A percentile compares a stretch with the other conserved stretches of the same genome.
Conservation (phyloP, 2,329 filamentous ascomycete genomes). For the Trichoderma semiorbis region DNA sequence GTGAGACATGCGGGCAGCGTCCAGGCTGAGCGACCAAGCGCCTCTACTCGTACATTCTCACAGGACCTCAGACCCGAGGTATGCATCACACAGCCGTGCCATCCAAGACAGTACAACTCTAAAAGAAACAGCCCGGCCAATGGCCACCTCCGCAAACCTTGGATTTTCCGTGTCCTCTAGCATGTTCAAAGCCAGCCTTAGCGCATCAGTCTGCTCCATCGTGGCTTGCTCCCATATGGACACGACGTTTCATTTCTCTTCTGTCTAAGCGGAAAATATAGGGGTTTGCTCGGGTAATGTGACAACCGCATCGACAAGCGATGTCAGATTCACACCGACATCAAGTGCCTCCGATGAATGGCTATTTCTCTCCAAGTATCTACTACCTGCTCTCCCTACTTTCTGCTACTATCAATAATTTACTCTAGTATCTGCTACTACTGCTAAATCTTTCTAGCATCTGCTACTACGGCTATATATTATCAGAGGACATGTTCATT, state of each 20-base stretch:
- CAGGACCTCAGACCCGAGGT: slow-evolving; percentile 12
- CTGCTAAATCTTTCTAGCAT: no score
- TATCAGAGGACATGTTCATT: not conserved
- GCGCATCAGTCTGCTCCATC: not conserved
- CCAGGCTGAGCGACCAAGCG: slow-evolving; percentile 2
- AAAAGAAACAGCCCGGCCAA: not conserved
- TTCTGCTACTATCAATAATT: no score
- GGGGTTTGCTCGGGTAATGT: not conserved
- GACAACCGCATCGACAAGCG: not conserved
- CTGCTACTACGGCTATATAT: no score
- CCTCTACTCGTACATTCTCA: not conserved
- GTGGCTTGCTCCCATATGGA: not conserved
- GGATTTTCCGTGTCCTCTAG: not conserved
- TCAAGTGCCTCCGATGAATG: not conserved
- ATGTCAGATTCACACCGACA: not conserved
- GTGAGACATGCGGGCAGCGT: slow-evolving; percentile 10
- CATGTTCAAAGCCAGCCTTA: not conserved
- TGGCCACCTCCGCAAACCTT: not conserved
- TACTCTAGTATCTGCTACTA: no score
- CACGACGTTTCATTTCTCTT: not conserved
- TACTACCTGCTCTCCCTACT: no score
- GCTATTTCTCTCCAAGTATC: not conserved
- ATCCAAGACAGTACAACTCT: slow-evolving; percentile 11
- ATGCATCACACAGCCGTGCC: slow-evolving; percentile 12
- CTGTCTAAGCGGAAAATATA: not conserved